Percentiles rank a stretch among this genome's conserved stretches.
phyloP scores from a whole-genome alignment of 2,329 filamentous ascomycete species.

The Penicillium thymicola region DNA sequence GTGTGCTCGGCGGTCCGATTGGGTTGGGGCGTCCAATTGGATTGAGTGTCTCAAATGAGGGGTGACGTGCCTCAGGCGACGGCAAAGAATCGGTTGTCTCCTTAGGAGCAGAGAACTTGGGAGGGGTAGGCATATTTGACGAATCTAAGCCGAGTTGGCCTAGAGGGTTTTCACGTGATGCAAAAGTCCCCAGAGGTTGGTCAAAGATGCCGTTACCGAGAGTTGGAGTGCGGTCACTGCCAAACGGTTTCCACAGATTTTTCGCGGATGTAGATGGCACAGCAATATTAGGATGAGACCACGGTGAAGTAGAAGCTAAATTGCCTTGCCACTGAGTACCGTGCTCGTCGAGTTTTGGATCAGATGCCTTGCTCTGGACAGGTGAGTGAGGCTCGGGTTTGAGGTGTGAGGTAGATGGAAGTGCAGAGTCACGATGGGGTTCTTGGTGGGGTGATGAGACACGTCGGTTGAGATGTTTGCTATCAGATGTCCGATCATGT shows the following conservation, averaged over 20 bases:
- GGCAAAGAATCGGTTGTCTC: conserved; percentile 39
- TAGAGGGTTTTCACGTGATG: conserved; percentile 44
- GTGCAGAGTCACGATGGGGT: conserved; percentile 18
- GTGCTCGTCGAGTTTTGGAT: conserved; percentile 34
- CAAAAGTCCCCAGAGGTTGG: conserved; percentile 46
- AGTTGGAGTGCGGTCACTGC: conserved; percentile 55
- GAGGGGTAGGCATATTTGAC: conserved; percentile 33
- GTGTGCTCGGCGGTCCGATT: conserved; percentile 45
- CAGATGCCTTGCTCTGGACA: conserved; percentile 16
- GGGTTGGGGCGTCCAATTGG: conserved; percentile 44
- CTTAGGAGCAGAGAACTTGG: conserved; percentile 32
- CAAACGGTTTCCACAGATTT: conserved; percentile 60
- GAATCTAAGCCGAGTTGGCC: conserved; percentile 43
- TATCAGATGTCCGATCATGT: conserved; percentile 34
- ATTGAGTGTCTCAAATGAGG: conserved; percentile 38
- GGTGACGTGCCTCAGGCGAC: conserved; percentile 39
- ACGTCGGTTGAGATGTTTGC: conserved; percentile 32
- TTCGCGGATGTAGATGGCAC: conserved; percentile 34
- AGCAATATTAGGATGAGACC: conserved; percentile 37
- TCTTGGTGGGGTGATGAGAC: conserved; percentile 33
- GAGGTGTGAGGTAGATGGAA: conserved; percentile 25
- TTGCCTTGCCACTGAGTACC: conserved; percentile 38
- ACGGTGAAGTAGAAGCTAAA: conserved; percentile 36
- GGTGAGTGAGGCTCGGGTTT: conserved; percentile 3
- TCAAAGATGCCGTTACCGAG: conserved; percentile 65